Base-by-base conservation (phyloP, 768 basidiomycete genomes). In the Dentipellis sp. region DNA sequence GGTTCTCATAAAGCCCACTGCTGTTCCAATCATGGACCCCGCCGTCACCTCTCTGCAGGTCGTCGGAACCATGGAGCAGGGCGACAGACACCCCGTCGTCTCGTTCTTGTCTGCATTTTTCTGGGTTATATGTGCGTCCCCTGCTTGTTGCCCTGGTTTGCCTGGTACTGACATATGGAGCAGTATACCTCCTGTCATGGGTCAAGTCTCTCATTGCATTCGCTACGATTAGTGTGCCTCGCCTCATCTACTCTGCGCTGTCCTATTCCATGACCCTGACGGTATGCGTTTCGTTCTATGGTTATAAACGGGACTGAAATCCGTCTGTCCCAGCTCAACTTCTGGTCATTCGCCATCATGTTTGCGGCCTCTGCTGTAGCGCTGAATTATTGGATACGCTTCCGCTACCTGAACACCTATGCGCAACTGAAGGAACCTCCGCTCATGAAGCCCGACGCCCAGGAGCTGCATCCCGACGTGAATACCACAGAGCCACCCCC, bases 231-330 rank as follows among this genome's bases (percentile, higher is more conserved):
- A 86, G 87, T 9, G 64, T 94, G 12, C 94, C 94, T 1, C 78
- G 83, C 57, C 79, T 78, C 70, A 84, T 92, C 46, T 92, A 91
- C 65, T 76, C 81, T 16, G 71, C 88, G 11, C 76, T 93, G 22
- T 91, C 90, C 10, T 93, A 92, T 66, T 91, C 91, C 4, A 84
- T 93, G 81, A 94, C 91, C 1, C 74, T 94, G 61, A 92, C 90
- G 55, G 91, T 91, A 65, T 49, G 81, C 64, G 12, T 22, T 21
- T 40, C 53, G 56, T 59, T 53, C 50, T 16, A 7, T 57, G 53
- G 16, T 8, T 38, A 35, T 21, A 34, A 48, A 38, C 52, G 35
- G 34, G 21, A 10, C 53, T 49, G 29, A 50, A 23, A 58, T 54
- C 57, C 54, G 6, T 50, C 55, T 17, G 46, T 58, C 49, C 51